These are phyloP conservation scores for Parmelia sp. DNA, from an alignment of 495 filamentous ascomycete species.

Conservation along the genomic window DNA sequence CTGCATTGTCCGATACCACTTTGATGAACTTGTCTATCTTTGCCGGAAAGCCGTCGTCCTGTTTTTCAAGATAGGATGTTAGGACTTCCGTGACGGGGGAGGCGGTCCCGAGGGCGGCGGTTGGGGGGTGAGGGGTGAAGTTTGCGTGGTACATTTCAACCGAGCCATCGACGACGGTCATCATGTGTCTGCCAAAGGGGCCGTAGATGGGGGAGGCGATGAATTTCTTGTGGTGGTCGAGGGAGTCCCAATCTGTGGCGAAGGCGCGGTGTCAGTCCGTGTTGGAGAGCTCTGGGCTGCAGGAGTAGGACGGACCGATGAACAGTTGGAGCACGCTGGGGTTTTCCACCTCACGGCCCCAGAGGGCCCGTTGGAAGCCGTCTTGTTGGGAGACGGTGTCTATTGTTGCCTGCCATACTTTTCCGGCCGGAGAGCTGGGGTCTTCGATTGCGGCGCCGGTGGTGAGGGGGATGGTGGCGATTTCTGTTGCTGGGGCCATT, in stretches of 20 bases:
- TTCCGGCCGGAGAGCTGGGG: constrained; percentile 15
- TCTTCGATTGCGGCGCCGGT: constrained; percentile 24
- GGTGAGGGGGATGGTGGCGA: constrained; percentile 22
- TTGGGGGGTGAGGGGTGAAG: constrained; percentile 28
- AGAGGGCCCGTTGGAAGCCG: constrained; percentile 25
- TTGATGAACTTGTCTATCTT: constrained; percentile 35
- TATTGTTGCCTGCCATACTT: constrained; percentile 20
- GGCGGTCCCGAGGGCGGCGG: constrained; percentile 28
- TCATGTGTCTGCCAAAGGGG: constrained; percentile 23
- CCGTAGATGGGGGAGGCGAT: constrained; percentile 18
- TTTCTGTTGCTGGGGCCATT: constrained; percentile 27
- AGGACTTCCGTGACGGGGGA: constrained; percentile 32
- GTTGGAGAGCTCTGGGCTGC: too few species aligned
- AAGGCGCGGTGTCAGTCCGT: neutral
- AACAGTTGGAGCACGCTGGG: constrained; percentile 22
- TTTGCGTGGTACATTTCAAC: constrained; percentile 19
- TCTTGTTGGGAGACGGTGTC: constrained; percentile 22
- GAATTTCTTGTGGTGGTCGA: constrained; percentile 23
- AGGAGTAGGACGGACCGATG: constrained; percentile 21
- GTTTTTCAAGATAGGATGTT: constrained; percentile 15
- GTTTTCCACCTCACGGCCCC: constrained; percentile 23
- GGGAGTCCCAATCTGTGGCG: constrained; percentile 27
- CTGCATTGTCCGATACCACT: constrained; percentile 30
- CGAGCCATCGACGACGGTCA: constrained; percentile 19
- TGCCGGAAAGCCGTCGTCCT: constrained; percentile 23